These are phyloP conservation scores for Trichoderma koningiopsis DNA, from an alignment of 2,329 filamentous ascomycete genomes.

Conservation along the genomic window DNA sequence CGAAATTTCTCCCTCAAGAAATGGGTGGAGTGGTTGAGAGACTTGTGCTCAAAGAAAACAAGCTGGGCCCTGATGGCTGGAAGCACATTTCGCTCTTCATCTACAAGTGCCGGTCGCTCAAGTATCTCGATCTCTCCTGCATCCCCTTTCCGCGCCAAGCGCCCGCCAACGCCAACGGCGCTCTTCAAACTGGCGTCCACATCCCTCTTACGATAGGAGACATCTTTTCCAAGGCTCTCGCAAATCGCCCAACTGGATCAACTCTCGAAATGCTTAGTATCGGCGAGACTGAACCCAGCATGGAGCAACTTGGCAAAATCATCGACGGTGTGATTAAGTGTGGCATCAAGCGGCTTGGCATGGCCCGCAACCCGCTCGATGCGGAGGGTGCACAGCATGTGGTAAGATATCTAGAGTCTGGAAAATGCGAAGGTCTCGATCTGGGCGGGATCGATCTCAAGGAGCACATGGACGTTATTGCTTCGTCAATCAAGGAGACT, in stretches of 20 bases:
- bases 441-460: constrained; percentile 78
- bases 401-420: constrained; percentile 71
- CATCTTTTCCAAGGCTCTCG: constrained; percentile 74
- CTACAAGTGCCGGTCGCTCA: constrained; percentile 84
- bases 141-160: constrained; percentile 69
- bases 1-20: constrained; percentile 45
- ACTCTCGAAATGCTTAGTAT: constrained; percentile 81
- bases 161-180: constrained; percentile 34
- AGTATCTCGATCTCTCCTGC: constrained; percentile 82
- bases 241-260: constrained; percentile 73
- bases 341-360: constrained; percentile 75
- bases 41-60: constrained; percentile 88
- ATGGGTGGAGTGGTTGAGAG: constrained; percentile 80
- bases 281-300: constrained; percentile 73
- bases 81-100: constrained; percentile 86
- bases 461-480: constrained; percentile 57
- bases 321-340: constrained; percentile 82
- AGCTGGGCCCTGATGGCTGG: constrained; percentile 86
- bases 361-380: constrained; percentile 80
- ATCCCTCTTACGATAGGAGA: constrained; percentile 49
- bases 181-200: constrained; percentile 39
- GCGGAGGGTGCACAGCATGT: constrained; percentile 74
- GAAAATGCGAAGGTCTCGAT: constrained; percentile 84
- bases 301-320: constrained; percentile 71
- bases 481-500: constrained; percentile 53